Conservation (phyloP, 345 rosid species). For the Rubroshorea leprosula region DNA sequence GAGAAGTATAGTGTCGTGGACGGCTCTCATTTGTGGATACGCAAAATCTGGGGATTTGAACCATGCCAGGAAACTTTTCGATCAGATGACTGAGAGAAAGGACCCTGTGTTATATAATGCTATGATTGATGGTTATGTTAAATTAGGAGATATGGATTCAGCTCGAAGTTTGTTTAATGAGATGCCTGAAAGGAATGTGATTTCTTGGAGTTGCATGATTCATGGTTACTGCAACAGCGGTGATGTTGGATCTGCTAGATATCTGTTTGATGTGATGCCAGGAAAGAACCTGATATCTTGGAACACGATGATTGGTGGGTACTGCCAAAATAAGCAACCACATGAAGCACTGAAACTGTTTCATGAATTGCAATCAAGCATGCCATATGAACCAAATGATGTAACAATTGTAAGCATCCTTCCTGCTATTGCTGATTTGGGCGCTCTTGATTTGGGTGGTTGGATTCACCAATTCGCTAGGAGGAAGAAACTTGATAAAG, state of each 20-base stretch:
- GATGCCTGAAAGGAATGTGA: conserved; percentile 48
- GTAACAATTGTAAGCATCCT: conserved; percentile 61
- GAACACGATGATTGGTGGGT: conserved; percentile 79
- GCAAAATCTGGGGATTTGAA: conserved; percentile 41
- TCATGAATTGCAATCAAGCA: conserved; percentile 49
- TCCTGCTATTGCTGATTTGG: conserved; percentile 72
- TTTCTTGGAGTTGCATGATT: conserved; percentile 76
- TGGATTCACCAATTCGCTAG: conserved; percentile 50
- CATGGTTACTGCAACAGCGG: conserved; percentile 54
- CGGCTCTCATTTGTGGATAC: conserved; percentile 61
- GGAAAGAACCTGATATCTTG: conserved; percentile 60
- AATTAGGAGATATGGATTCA: conserved; percentile 49
- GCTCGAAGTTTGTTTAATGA: conserved; percentile 54
- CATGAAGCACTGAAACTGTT: conserved; percentile 63
- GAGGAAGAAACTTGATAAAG: conserved; percentile 47
- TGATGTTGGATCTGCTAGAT: conserved; percentile 46
- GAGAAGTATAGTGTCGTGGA: conserved; percentile 68
- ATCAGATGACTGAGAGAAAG: conserved; percentile 43
- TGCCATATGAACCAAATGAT: conserved; percentile 51
- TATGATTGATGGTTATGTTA: conserved; percentile 65
- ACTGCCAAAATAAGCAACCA: conserved; percentile 55
- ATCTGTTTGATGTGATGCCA: conserved; percentile 64
- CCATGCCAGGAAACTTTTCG: conserved; percentile 43
- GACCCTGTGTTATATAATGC: conserved; percentile 52
- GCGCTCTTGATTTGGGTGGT: conserved; percentile 60